These are phyloP conservation scores for Pogostemon cablin DNA, from an alignment of 257 asterid genomes.

Conservation along the genomic window DNA sequence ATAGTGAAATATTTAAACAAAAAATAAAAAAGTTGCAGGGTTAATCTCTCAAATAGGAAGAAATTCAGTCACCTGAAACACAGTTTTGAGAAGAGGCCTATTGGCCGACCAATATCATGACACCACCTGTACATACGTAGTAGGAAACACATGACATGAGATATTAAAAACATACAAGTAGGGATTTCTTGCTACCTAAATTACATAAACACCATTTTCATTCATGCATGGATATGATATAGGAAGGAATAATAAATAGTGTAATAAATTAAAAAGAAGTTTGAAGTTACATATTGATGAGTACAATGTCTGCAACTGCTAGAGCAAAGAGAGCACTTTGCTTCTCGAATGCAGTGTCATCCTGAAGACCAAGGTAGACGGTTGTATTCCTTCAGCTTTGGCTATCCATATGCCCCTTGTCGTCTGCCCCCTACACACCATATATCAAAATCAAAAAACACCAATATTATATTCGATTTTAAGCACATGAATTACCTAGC, in stretches of 20 bases:
- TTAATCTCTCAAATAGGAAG: background rate
- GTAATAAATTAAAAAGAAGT: constrained; percentile 18
- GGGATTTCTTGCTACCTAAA: background rate
- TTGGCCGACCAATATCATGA: constrained; percentile 94
- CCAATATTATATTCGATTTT: background rate
- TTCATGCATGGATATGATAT: too few relatives aligned
- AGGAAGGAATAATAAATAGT: background rate
- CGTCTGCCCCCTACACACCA: constrained; percentile 39
- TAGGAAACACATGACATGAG: background rate
- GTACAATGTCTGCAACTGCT: constrained; percentile 54
- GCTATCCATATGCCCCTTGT: constrained; percentile 69
- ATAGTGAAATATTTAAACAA: background rate
- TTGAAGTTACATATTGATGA: constrained; percentile 57
- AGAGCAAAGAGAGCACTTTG: constrained; percentile 62
- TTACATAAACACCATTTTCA: background rate
- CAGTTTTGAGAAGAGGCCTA: constrained; percentile 82
- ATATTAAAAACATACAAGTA: background rate
- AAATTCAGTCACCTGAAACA: constrained; percentile 65
- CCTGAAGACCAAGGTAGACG: constrained; percentile 53
- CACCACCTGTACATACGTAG: constrained; percentile 63
- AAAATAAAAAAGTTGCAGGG: background rate
- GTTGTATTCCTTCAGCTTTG: constrained; percentile 49
- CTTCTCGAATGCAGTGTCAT: constrained; percentile 57
- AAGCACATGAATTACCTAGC: background rate
- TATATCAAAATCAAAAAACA: constrained; percentile 22